phyloP scores from a whole-genome alignment of 495 filamentous ascomycete species.

The Glarea lozoyensis region DNA sequence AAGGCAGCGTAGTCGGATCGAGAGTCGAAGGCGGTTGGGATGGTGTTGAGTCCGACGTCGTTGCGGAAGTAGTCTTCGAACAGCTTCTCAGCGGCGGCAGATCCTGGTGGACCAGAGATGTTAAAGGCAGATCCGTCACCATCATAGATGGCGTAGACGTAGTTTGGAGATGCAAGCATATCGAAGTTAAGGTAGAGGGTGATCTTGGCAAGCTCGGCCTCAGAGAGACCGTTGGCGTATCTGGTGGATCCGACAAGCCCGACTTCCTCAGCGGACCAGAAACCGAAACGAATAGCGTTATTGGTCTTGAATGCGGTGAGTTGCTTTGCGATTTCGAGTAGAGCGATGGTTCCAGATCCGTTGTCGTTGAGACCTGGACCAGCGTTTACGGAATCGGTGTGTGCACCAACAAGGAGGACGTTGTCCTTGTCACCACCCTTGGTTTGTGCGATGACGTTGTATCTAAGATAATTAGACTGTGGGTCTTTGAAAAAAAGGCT shows the following conservation, averaged over 20 bases:
- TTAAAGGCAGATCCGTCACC: conserved; percentile 58
- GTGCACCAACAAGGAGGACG: conserved; percentile 53
- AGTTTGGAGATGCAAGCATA: conserved; percentile 72
- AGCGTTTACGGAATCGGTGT: conserved; percentile 58
- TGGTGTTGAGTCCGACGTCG: conserved; percentile 29
- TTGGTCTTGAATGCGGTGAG: conserved; percentile 49
- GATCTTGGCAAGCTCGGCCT: conserved; percentile 45
- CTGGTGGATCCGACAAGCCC: conserved; percentile 55
- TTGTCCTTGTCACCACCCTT: conserved; percentile 57
- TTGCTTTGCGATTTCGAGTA: conserved; percentile 53
- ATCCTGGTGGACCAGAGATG: conserved; percentile 52
- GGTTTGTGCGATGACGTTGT: conserved; percentile 63
- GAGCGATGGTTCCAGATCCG: conserved; percentile 54
- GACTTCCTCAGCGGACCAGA: conserved; percentile 60
- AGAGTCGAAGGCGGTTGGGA: conserved; percentile 49
- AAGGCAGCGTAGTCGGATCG: conserved; percentile 65
- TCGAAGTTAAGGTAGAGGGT: conserved; percentile 68
- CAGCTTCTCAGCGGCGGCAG: conserved; percentile 50
- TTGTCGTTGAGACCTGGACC: conserved; percentile 60
- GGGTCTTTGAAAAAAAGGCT: conserved; percentile 30
- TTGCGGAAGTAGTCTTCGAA: conserved; percentile 53
- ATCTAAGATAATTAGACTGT: conserved; percentile 26
- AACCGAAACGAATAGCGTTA: conserved; percentile 61
- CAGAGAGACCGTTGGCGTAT: conserved; percentile 43
- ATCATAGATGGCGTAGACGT: conserved; percentile 58